These are phyloP conservation scores for Poa annua DNA, from an alignment of 176 grass and related monocot species.

Conservation along the genomic window DNA sequence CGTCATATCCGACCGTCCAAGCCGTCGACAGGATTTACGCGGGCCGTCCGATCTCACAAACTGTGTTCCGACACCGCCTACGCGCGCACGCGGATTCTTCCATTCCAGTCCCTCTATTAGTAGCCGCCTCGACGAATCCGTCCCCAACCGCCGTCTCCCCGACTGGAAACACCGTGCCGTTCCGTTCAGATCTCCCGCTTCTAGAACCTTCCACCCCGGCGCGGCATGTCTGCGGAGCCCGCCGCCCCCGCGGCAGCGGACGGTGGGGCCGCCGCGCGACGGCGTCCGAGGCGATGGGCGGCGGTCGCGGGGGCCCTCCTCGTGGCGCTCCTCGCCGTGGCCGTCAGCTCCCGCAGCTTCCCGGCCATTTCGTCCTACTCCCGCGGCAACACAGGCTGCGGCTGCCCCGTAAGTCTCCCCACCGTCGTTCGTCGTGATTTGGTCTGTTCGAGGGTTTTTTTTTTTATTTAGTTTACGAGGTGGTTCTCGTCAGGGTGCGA, in stretches of 20 bases:
- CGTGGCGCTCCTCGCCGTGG: slow-evolving; percentile 67
- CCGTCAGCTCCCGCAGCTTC: slow-evolving; percentile 57
- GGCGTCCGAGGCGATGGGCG: slow-evolving; percentile 36
- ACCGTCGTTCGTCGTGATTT: not conserved
- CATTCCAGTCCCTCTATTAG: slow-evolving; percentile 21
- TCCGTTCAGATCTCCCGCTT: slow-evolving; percentile 45
- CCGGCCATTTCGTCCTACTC: slow-evolving; percentile 35
- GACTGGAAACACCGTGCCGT: not conserved
- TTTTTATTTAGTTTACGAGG: slow-evolving; percentile 23
- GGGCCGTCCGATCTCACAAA: slow-evolving; percentile 15
- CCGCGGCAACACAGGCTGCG: slow-evolving; percentile 38
- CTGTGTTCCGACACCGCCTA: not conserved
- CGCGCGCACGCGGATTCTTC: slow-evolving; percentile 4
- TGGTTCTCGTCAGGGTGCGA: slow-evolving; percentile 44
- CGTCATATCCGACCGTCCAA: slow-evolving; percentile 1
- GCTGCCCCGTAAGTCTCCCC: slow-evolving; percentile 55
- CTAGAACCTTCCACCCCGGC: slow-evolving; percentile 35
- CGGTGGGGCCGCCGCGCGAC: not conserved
- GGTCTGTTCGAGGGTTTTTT: not conserved
- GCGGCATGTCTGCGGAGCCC: slow-evolving; percentile 38
- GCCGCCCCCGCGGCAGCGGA: not conserved
- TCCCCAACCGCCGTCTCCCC: slow-evolving; percentile 31
- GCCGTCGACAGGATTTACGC: not conserved
- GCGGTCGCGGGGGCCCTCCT: slow-evolving; percentile 48
- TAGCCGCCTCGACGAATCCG: not conserved